phyloP scores from a whole-genome alignment of 1,139 yeast genomes.

The Lodderomyces oxycetoniae region DNA sequence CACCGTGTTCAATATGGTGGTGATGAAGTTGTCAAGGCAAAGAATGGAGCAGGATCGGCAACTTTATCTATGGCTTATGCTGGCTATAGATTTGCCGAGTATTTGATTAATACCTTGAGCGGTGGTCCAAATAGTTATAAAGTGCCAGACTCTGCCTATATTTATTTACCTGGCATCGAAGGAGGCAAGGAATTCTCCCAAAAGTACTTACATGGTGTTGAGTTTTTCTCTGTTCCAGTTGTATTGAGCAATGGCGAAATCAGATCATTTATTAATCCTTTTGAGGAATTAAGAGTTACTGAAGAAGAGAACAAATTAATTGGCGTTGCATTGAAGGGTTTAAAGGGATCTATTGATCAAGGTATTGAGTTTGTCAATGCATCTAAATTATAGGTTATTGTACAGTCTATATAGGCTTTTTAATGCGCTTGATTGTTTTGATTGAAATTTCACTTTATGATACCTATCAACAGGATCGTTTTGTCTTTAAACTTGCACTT shows the following conservation, averaged over 20 bases:
- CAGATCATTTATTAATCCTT: conserved; percentile 42
- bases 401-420: no score
- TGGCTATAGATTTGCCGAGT: conserved; percentile 62
- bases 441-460: no score
- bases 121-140: conserved; percentile 17
- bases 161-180: conserved; percentile 54
- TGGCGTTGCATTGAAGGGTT: conserved; percentile 49
- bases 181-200: conserved; percentile 45
- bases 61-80: conserved; percentile 77
- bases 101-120: conserved; percentile 40
- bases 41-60: conserved; percentile 74
- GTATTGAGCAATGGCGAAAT: conserved; percentile 48
- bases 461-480: background rate
- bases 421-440: no score
- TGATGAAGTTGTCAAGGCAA: conserved; percentile 75
- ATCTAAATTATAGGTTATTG: conserved; percentile 31
- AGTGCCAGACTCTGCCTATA: conserved; percentile 55
- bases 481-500: conserved; percentile 1
- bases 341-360: conserved; percentile 53
- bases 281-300: conserved; percentile 33
- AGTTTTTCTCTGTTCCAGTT: conserved; percentile 63
- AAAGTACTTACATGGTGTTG: conserved; percentile 35
- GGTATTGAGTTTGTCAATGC: conserved; percentile 55
- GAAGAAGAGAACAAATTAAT: conserved; percentile 44
- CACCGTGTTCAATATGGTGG: conserved; percentile 72